Percentiles rank a stretch among this genome's conserved stretches.
Evolutionary conservation across 1,284 basidiomycete species (phyloP).

Genomic region (Lignosus rhinocerotis): DNA sequence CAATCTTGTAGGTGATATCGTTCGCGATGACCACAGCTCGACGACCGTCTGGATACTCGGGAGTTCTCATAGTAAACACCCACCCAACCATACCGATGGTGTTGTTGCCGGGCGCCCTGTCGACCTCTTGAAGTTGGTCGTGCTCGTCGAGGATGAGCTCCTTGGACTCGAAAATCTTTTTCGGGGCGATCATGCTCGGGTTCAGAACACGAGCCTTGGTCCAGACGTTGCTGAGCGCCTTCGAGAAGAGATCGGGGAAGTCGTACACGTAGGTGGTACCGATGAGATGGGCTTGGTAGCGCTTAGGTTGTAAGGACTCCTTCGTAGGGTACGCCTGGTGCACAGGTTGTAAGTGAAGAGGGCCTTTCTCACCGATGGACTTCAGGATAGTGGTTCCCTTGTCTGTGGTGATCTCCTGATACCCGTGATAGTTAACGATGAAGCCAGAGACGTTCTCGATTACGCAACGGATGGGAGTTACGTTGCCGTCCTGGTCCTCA

Average conservation of each 20-base stretch:
- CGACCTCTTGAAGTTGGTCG: slow-evolving; percentile 87
- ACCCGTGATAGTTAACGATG: slow-evolving; percentile 98
- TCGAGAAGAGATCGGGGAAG: slow-evolving; percentile 98
- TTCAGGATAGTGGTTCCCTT: slow-evolving; percentile 94
- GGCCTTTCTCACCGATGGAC: slow-evolving; percentile 94
- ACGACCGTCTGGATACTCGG: slow-evolving; percentile 91
- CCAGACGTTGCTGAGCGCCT: slow-evolving; percentile 95
- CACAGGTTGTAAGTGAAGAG: slow-evolving; percentile 91
- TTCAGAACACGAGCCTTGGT: slow-evolving; percentile 66
- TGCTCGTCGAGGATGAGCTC: slow-evolving; percentile 96
- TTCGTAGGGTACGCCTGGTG: slow-evolving; percentile 94
- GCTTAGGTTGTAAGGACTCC: slow-evolving; percentile 98
- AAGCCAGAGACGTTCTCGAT: slow-evolving; percentile 99
- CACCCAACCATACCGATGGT: slow-evolving; percentile 98
- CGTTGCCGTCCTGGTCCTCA: slow-evolving; percentile 91
- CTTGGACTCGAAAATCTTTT: slow-evolving; percentile 77
- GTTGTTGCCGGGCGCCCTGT: slow-evolving; percentile 92
- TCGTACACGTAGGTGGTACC: slow-evolving; percentile 99
- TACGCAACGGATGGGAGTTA: slow-evolving; percentile 94
- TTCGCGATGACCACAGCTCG: slow-evolving; percentile 92
- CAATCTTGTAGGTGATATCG: slow-evolving; percentile 99
- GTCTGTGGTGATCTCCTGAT: slow-evolving; percentile 97
- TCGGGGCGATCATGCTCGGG: slow-evolving; percentile 72
- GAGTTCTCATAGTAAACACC: slow-evolving; percentile 92
- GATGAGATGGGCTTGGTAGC: slow-evolving; percentile 98